Conservation (phyloP, 83 land plant species). For the Diphasiastrum complanatum region DNA sequence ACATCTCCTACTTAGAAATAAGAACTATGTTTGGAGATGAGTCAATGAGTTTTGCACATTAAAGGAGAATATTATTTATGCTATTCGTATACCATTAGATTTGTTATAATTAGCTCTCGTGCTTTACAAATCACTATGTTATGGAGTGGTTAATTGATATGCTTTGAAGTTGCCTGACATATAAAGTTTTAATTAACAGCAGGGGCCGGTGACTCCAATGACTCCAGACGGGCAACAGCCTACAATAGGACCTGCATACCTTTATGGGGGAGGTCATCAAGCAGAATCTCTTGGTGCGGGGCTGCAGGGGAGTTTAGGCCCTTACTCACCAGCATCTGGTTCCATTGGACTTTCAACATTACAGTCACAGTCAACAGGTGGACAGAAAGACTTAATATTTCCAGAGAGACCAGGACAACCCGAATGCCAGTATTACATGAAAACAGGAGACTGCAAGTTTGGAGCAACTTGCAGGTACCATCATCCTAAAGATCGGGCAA, state of each 20-base stretch:
- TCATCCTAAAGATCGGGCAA: conserved; percentile 63
- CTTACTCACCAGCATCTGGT: conserved; percentile 20
- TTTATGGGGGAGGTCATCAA: conserved; percentile 18
- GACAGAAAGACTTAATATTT: conserved; percentile 19
- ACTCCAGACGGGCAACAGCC: conserved; percentile 21
- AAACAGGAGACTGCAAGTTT: conserved; percentile 72
- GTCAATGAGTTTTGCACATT: no score
- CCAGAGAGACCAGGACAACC: conserved; percentile 84
- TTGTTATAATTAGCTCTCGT: no score
- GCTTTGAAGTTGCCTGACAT: neutral
- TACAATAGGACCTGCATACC: conserved; percentile 12
- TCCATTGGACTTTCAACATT: conserved; percentile 21
- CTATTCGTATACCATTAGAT: no score
- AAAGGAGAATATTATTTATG: no score
- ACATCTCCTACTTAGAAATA: no score
- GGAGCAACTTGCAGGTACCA: conserved; percentile 70
- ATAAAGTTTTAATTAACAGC: neutral
- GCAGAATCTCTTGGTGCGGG: no score
- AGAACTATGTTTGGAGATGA: no score
- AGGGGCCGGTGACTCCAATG: conserved; percentile 22
- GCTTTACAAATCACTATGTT: neutral
- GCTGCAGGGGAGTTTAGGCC: conserved; percentile 19
- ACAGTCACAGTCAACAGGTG: conserved; percentile 6
- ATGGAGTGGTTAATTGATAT: neutral
- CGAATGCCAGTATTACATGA: conserved; percentile 80